Evolutionary conservation across 345 rosid genomes (phyloP).

Genomic region (Linum lewisii): DNA sequence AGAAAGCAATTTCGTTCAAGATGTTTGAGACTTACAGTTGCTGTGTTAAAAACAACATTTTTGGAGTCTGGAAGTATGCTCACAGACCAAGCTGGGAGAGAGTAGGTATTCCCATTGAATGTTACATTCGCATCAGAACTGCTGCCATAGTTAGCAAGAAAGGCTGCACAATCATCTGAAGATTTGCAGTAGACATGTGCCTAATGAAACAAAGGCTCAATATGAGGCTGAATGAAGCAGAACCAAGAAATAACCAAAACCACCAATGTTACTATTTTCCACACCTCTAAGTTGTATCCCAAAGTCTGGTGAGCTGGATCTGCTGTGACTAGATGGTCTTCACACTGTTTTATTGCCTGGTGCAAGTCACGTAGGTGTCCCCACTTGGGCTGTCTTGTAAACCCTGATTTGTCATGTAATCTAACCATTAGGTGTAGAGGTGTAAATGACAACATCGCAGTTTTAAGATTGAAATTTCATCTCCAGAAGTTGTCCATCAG

Average conservation of each 20-base stretch:
- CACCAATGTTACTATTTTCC: not conserved
- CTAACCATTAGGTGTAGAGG: not conserved
- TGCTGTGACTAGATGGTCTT: slow-evolving; percentile 42
- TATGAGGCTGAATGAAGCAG: not conserved
- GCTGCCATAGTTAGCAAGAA: slow-evolving; percentile 47
- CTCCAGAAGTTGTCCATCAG: not conserved
- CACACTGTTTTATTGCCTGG: slow-evolving; percentile 45
- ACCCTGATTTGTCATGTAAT: slow-evolving; percentile 25
- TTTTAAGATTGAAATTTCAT: too few species aligned
- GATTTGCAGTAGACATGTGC: slow-evolving; percentile 52
- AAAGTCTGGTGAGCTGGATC: slow-evolving; percentile 33
- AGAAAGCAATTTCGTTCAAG: not conserved
- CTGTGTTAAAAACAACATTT: slow-evolving; percentile 49
- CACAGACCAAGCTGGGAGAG: slow-evolving; percentile 66
- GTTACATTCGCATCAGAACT: slow-evolving; percentile 33
- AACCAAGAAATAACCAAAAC: not conserved
- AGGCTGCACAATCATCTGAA: slow-evolving; percentile 46
- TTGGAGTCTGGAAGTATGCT: slow-evolving; percentile 65
- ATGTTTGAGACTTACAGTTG: slow-evolving; percentile 30
- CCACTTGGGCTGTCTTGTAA: slow-evolving; percentile 60
- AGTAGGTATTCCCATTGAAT: slow-evolving; percentile 38
- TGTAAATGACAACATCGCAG: too few species aligned
- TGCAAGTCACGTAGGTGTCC: slow-evolving; percentile 54
- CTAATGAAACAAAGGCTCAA: slow-evolving; percentile 15
- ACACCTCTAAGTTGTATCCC: slow-evolving; percentile 39